Percentiles rank a stretch among this genome's conserved stretches.
These are phyloP conservation scores for Pezicula neosporulosa DNA, from an alignment of 2,329 filamentous ascomycete species.

Conservation along the genomic window DNA sequence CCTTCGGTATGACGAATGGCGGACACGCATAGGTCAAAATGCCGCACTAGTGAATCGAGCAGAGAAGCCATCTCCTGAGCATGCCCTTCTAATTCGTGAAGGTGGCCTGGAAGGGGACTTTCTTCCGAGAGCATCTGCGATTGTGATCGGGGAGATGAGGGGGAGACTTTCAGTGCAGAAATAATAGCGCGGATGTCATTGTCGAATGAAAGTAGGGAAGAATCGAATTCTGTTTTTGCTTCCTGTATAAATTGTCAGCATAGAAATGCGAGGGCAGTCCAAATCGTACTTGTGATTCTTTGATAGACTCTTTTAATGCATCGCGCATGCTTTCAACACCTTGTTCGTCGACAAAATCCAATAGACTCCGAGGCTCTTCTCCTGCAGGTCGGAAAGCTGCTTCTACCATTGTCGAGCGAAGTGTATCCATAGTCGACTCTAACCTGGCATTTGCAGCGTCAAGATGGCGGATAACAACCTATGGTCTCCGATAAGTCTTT, in stretches of 20 bases:
- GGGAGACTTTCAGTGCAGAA: constrained; percentile 31
- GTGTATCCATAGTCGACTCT: constrained; percentile 60
- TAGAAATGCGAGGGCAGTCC: not conserved
- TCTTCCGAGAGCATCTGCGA: constrained; percentile 13
- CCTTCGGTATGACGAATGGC: constrained; percentile 89
- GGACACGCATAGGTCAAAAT: constrained; percentile 91
- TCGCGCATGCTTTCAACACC: constrained; percentile 64
- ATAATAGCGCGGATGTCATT: constrained; percentile 66
- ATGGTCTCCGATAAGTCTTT: constrained; percentile 4
- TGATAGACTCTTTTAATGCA: constrained; percentile 67
- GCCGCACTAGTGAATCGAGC: constrained; percentile 75
- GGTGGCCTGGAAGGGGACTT: constrained; percentile 41
- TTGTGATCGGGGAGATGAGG: constrained; percentile 26
- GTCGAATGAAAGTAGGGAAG: constrained; percentile 65
- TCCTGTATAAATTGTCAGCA: constrained; percentile 34
- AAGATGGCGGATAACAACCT: constrained; percentile 57
- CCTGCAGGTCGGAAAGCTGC: constrained; percentile 55
- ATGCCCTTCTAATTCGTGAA: constrained; percentile 44
- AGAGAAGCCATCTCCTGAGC: constrained; percentile 80
- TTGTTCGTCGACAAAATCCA: constrained; percentile 74
- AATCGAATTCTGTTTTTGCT: constrained; percentile 71
- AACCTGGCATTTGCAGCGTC: constrained; percentile 65
- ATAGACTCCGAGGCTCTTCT: constrained; percentile 58
- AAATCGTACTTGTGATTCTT: constrained; percentile 58
- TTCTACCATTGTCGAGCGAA: constrained; percentile 63